Evolutionary conservation across 116 monocot species (phyloP).

Genomic region (Zostera marina): DNA sequence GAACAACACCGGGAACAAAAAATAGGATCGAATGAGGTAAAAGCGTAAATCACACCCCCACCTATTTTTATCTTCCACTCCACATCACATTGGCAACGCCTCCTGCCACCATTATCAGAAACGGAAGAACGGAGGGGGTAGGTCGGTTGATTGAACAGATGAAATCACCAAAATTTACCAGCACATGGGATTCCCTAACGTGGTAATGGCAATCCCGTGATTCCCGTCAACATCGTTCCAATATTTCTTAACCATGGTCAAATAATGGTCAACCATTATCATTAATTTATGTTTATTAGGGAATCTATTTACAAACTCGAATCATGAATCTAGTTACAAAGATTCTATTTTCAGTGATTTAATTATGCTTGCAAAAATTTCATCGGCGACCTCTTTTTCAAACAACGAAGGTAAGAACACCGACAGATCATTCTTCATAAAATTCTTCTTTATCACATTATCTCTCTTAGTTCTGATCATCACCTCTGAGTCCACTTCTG

Average conservation of each 20-base stretch:
- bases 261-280: no score
- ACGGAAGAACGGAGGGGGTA: no score
- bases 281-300: no score
- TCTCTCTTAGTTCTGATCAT: slow-evolving; percentile 43
- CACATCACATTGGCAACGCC: not conserved
- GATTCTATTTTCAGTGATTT: no score
- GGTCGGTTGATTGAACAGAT: no score
- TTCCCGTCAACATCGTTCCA: not conserved
- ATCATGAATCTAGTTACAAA: no score
- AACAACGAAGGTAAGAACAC: slow-evolving; percentile 70
- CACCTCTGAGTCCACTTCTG: slow-evolving; percentile 19
- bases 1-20: not conserved
- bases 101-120: not conserved
- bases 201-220: not conserved
- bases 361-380: slow-evolving; percentile 31
- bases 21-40: no score
- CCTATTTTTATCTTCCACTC: not conserved
- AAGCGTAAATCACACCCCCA: no score
- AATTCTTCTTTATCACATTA: slow-evolving; percentile 37
- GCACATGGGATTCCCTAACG: no score
- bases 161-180: no score
- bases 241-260: not conserved
- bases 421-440: slow-evolving; percentile 60
- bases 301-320: no score
- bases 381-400: slow-evolving; percentile 29